phyloP scores from a whole-genome alignment of 345 rosid species.

The Conringia planisiliqua region DNA sequence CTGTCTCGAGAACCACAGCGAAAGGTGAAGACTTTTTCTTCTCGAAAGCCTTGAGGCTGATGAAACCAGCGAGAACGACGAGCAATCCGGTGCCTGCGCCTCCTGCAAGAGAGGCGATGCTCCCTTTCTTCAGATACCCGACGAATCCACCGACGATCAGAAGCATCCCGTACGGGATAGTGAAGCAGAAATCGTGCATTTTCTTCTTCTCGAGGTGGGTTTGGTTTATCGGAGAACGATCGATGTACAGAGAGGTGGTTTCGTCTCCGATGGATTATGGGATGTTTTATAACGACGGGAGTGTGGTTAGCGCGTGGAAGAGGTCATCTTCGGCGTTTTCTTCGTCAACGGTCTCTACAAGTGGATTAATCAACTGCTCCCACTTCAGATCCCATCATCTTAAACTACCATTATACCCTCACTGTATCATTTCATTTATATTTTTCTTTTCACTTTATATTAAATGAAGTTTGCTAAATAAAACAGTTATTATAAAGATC shows the following conservation, averaged over 20 bases:
- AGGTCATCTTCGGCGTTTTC: slow-evolving; percentile 18
- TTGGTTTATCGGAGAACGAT: background rate
- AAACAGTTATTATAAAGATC: too few relatives aligned
- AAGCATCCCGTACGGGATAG: slow-evolving; percentile 85
- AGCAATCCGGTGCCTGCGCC: slow-evolving; percentile 71
- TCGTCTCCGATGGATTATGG: background rate
- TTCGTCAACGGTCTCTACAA: slow-evolving; percentile 31
- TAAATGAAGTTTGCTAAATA: too few relatives aligned
- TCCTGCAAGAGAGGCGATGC: slow-evolving; percentile 72
- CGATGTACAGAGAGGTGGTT: background rate
- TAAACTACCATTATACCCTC: background rate
- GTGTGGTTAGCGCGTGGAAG: slow-evolving; percentile 36
- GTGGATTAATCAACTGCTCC: background rate
- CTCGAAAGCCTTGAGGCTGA: slow-evolving; percentile 79
- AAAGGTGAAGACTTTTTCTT: slow-evolving; percentile 57
- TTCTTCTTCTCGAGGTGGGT: slow-evolving; percentile 11
- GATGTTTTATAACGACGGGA: background rate
- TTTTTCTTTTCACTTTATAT: too few relatives aligned
- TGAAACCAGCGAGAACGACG: slow-evolving; percentile 67
- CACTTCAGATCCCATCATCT: background rate
- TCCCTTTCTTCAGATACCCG: slow-evolving; percentile 73
- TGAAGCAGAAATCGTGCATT: slow-evolving; percentile 95
- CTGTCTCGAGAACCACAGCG: slow-evolving; percentile 66
- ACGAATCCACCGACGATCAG: slow-evolving; percentile 67
- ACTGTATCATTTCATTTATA: background rate